phyloP scores from a whole-genome alignment of 495 filamentous ascomycete genomes.

The Talaromyces borbonicus region DNA sequence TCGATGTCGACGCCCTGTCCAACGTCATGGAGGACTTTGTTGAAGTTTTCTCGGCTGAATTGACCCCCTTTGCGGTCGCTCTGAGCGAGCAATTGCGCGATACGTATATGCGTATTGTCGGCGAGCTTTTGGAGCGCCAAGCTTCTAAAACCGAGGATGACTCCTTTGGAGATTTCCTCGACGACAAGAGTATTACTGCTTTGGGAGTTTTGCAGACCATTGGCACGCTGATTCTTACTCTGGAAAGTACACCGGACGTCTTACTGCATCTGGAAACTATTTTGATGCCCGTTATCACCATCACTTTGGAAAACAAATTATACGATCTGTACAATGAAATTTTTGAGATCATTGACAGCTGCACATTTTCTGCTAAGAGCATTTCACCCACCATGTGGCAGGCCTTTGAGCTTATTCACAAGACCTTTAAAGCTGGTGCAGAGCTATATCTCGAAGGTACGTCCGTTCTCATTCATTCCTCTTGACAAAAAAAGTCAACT shows the following conservation, averaged over 20 bases:
- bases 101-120: slow-evolving; percentile 88
- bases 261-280: slow-evolving; percentile 88
- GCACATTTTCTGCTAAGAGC: slow-evolving; percentile 93
- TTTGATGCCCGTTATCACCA: slow-evolving; percentile 90
- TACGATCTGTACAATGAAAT: slow-evolving; percentile 94
- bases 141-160: slow-evolving; percentile 64
- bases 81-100: slow-evolving; percentile 93
- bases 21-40: slow-evolving; percentile 99
- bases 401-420: slow-evolving; percentile 91
- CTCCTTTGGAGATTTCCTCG: slow-evolving; percentile 78
- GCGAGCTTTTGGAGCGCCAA: slow-evolving; percentile 81
- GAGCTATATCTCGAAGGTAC: slow-evolving; percentile 82
- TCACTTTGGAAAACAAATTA: slow-evolving; percentile 94
- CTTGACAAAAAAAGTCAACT: too few relatives aligned
- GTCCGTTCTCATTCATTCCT: neutral
- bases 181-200: slow-evolving; percentile 97
- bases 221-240: slow-evolving; percentile 88
- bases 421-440: slow-evolving; percentile 92
- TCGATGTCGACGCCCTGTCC: slow-evolving; percentile 87
- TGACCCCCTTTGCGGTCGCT: slow-evolving; percentile 97
- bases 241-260: slow-evolving; percentile 94
- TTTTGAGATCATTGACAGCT: slow-evolving; percentile 98
- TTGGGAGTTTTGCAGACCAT: slow-evolving; percentile 96
- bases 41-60: slow-evolving; percentile 89
- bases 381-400: slow-evolving; percentile 98